Evolutionary conservation across 2,329 filamentous ascomycete genomes (phyloP), one percentile per base, ranked within the genome.

Genomic region (Chaetomium olivaceum): DNA sequence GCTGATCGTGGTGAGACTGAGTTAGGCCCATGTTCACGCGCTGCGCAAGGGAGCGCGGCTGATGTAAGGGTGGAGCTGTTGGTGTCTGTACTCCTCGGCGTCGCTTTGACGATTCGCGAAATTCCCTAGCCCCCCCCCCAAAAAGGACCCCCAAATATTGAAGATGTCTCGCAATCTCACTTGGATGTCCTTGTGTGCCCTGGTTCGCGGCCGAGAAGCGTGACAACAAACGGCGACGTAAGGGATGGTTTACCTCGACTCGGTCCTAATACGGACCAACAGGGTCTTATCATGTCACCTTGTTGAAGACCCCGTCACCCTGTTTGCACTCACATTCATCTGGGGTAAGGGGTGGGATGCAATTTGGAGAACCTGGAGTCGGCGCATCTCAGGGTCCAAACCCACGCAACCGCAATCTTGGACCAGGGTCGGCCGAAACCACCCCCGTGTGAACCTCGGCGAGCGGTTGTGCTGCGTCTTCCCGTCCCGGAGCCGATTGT

Each of bases 281-380:
- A 21, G n/a, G 46, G 46, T 23, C 46, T 48, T 48, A 54, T 54
- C 25, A 54, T 31, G 25, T 16, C 51, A 31, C 51, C 27, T 43
- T 31, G 51, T 14, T 54, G 27, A 27, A 54, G 16, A 25, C 57
- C 39, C 36, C 36, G 36, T 43, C 50, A 36, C 55, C 31, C 36
- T 55, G 55, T 59, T 43, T 5, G 39, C 16, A 19, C 2, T 39
- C 16, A 36, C 19, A 59, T n/a, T n/a, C 6, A n/a, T 36, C 14
- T 29, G 54, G 60, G 65, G 59, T 55, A 48, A 16, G 46, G 46
- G 55, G 56, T 14, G 23, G 66, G 66, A 23, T 48, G 46, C n/a
- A 48, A 66, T 57, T 64, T 64, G 68, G 63, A 61, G 62, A 63
- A 65, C 55, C 43, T 63, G 61, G 66, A 63, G 55, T 33, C 39